Conservation (phyloP, 306 rosid species). For the Prunus persica region Prunus_persica_NCBIv2 NC_034010.1:2757501-2758000, state of each 20-base stretch:
- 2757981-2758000: slow-evolving; percentile 77
- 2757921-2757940: slow-evolving; percentile 90
- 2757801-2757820: slow-evolving; percentile 87
- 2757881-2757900: slow-evolving; percentile 81
- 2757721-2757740: slow-evolving; percentile 97
- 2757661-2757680: slow-evolving; percentile 89
- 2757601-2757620: not conserved
- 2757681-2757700: slow-evolving; percentile 94
- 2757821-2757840: slow-evolving; percentile 85
- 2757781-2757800: slow-evolving; percentile 80
- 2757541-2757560: not conserved
- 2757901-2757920: slow-evolving; percentile 81
- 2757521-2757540: slow-evolving; percentile 9
- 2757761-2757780: slow-evolving; percentile 92
- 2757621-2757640: not conserved
- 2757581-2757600: not conserved
- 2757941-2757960: slow-evolving; percentile 97
- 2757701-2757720: slow-evolving; percentile 96
- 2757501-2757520: slow-evolving; percentile 6
- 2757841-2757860: slow-evolving; percentile 43
- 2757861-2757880: slow-evolving; percentile 50
- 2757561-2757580: too few relatives aligned
- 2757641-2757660: slow-evolving; percentile 94
- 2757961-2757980: slow-evolving; percentile 70
- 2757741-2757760: slow-evolving; percentile 86